These are phyloP conservation scores for Naganishia cerealis DNA, from an alignment of 1,284 basidiomycete species.

Conservation along the genomic window DNA sequence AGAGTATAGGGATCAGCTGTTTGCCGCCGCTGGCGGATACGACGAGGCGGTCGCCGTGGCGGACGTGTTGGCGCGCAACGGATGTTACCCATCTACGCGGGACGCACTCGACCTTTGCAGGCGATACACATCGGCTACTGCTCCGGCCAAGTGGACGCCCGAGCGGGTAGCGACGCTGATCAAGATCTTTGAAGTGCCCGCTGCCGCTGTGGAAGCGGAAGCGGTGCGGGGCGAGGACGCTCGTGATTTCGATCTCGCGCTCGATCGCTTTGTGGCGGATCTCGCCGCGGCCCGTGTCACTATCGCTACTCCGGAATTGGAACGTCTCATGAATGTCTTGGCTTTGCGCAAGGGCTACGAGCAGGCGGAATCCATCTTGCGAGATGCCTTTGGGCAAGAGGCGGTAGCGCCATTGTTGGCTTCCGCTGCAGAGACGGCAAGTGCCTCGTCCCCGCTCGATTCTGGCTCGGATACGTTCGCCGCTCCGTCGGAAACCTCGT, in stretches of 20 bases:
- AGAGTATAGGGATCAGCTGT: conserved; percentile 53
- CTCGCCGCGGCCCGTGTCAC: conserved; percentile 46
- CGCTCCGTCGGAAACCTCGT: conserved; percentile 20
- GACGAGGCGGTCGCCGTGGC: conserved; percentile 49
- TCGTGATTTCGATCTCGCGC: conserved; percentile 41
- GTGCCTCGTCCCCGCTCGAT: background rate
- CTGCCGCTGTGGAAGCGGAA: conserved; percentile 41
- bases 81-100: conserved; percentile 5
- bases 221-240: conserved; percentile 36
- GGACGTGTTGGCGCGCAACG: conserved; percentile 18
- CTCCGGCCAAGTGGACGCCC: conserved; percentile 1
- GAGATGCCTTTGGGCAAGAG: conserved; percentile 37
- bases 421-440: background rate
- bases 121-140: background rate
- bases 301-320: conserved; percentile 48
- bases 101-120: conserved; percentile 9
- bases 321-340: conserved; percentile 11
- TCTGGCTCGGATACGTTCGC: conserved; percentile 6
- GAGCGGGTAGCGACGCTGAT: conserved; percentile 37
- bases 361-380: conserved; percentile 37
- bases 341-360: conserved; percentile 45
- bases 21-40: conserved; percentile 58
- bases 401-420: conserved; percentile 32
- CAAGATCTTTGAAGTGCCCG: conserved; percentile 54
- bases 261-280: conserved; percentile 60